Base-by-base conservation (phyloP, 305 asterid genomes). In the Rubia balearica region DNA sequence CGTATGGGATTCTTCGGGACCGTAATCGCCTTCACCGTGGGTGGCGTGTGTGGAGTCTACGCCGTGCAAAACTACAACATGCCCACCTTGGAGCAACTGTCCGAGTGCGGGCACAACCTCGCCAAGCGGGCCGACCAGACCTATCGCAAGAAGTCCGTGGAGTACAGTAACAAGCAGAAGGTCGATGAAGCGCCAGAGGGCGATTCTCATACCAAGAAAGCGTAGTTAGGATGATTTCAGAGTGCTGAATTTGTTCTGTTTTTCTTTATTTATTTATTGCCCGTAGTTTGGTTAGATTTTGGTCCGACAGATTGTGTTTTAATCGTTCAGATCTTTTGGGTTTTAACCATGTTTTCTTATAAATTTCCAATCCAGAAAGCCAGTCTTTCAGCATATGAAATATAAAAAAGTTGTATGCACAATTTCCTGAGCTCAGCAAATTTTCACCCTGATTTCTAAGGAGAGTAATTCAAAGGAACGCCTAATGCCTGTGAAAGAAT, bases 1-100 rank as follows among this genome's bases (percentile, higher is more conserved):
- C n/a, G n/a, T 17, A 64, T 64, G 68, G 30, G 49, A 40, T 3
- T 33, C 46, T 64, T n/a, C 14, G 13, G 43, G 0, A 42, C 57
- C 11, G 0, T 17, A 0, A 4, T 79, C 17, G 67, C 83, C 16
- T 75, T 82, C 45, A 69, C 79, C 82, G 53, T 76, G 22, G 84
- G 86, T 7, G 75, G 79, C n/a, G 21, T 77, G 1, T 74, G 75
- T 46, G 88, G 84, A 10, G 79, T 74, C 17, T 73, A 81, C 27
- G 63, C 77, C 7, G 83, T 80, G 13, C 88, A 85, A 73, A 80
- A 71, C 30, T 78, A 83, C 72, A 64, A 45, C 41, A 16, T 83
- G 6, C 83, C 88, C 33, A 73, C 51, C 70, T 71, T 81, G 17
- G 73, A 48, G 48, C 74, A 77, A 45, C 7, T 83, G 76, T 43